Conservation (phyloP, 2,329 filamentous ascomycete genomes). For the Blumeria graminis region DNA sequence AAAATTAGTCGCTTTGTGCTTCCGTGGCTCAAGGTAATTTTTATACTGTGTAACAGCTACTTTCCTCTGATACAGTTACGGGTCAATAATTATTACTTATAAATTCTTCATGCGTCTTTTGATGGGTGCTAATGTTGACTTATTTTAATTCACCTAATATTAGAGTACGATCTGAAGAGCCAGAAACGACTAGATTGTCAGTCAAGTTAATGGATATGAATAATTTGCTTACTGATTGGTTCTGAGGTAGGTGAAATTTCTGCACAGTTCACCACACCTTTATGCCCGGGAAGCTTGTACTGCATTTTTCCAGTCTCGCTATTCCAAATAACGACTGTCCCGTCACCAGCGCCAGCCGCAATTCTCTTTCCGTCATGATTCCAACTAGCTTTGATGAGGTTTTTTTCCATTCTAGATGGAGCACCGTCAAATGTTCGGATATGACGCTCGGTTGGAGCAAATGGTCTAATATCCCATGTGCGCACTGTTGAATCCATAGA, state of each 20-base stretch:
- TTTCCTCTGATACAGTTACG: too few species aligned
- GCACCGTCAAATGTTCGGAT: slow-evolving; percentile 86
- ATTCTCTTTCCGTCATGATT: slow-evolving; percentile 66
- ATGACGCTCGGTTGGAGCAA: slow-evolving; percentile 67
- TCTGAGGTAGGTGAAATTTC: slow-evolving; percentile 70
- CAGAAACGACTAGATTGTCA: slow-evolving; percentile 45
- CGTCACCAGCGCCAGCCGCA: slow-evolving; percentile 71
- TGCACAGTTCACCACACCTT: slow-evolving; percentile 83
- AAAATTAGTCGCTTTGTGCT: too few species aligned
- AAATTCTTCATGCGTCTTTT: too few species aligned
- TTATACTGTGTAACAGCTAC: too few species aligned
- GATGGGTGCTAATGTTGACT: slow-evolving; percentile 8
- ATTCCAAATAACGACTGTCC: slow-evolving; percentile 81
- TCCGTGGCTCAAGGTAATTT: too few species aligned
- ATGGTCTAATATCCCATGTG: slow-evolving; percentile 91
- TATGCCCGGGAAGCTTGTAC: slow-evolving; percentile 89
- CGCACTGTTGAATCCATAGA: slow-evolving; percentile 82
- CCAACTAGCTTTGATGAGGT: slow-evolving; percentile 78
- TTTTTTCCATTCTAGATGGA: slow-evolving; percentile 68
- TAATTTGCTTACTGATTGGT: slow-evolving; percentile 50
- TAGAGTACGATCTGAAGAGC: slow-evolving; percentile 69
- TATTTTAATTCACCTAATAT: slow-evolving; percentile 61
- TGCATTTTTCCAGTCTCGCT: slow-evolving; percentile 66
- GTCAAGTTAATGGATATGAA: background rate
- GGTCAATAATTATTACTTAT: too few species aligned